Evolutionary conservation across 2,329 filamentous ascomycete species (phyloP).

Genomic region (Colletotrichum spinosum): DNA sequence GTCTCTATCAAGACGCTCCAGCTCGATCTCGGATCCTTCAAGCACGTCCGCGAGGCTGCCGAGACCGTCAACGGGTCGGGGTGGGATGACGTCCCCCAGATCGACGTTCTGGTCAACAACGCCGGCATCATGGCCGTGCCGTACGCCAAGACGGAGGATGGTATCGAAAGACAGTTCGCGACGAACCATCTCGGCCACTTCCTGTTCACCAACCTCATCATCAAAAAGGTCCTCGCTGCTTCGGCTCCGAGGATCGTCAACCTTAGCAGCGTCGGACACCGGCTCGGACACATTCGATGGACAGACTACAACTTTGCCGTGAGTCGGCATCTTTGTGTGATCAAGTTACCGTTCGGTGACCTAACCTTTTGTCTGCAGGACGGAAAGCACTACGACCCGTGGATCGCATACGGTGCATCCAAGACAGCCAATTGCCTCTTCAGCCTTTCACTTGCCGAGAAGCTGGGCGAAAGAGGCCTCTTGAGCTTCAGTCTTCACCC

Average conservation of each 20-base stretch:
- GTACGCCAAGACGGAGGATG: slow-evolving; percentile 48
- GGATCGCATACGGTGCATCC: slow-evolving; percentile 44
- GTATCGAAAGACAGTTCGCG: slow-evolving; percentile 52
- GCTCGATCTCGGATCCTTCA: slow-evolving; percentile 55
- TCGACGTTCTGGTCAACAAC: slow-evolving; percentile 57
- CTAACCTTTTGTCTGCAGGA: slow-evolving; percentile 1
- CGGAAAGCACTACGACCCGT: slow-evolving; percentile 40
- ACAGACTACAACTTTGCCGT: slow-evolving; percentile 58
- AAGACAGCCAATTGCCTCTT: slow-evolving; percentile 48
- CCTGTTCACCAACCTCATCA: slow-evolving; percentile 52
- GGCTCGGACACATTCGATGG: slow-evolving; percentile 54
- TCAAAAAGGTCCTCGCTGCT: slow-evolving; percentile 45
- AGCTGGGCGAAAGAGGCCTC: slow-evolving; percentile 44
- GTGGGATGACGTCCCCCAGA: slow-evolving; percentile 46
- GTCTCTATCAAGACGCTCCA: slow-evolving; percentile 49
- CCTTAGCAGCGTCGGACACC: slow-evolving; percentile 57
- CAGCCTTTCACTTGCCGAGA: slow-evolving; percentile 45
- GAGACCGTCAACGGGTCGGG: slow-evolving; percentile 44
- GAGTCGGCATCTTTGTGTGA: background rate
- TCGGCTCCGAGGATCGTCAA: slow-evolving; percentile 52
- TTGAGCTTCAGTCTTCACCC: slow-evolving; percentile 50
- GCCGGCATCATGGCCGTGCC: slow-evolving; percentile 55
- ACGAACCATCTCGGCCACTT: slow-evolving; percentile 54
- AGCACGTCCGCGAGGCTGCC: slow-evolving; percentile 53
- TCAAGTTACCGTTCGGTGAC: too few relatives aligned